Conservation (phyloP, 1,284 basidiomycete species). For the Ganoderma leucocontextum region DNA sequence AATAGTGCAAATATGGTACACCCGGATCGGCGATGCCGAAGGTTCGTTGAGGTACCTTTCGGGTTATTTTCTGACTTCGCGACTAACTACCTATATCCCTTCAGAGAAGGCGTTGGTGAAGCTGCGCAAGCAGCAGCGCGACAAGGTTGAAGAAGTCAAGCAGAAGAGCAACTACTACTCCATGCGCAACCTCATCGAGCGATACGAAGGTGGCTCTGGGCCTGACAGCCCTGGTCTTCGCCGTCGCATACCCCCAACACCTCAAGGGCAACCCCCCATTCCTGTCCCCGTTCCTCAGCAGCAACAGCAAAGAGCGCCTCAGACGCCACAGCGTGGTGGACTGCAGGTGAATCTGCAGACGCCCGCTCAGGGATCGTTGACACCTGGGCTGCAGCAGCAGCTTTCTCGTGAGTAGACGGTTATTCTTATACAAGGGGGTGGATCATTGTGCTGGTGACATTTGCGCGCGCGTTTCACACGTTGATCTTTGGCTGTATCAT, state of each 20-base stretch:
- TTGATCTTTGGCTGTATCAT: not conserved
- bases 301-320: conserved; percentile 21
- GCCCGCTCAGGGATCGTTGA: conserved; percentile 34
- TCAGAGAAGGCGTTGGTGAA: conserved; percentile 83
- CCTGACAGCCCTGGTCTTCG: conserved; percentile 42
- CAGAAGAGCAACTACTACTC: conserved; percentile 96
- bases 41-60: conserved; percentile 55
- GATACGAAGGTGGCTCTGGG: conserved; percentile 78
- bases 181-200: conserved; percentile 89
- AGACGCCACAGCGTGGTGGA: conserved; percentile 39
- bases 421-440: not conserved
- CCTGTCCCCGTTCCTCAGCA: conserved; percentile 28
- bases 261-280: conserved; percentile 9
- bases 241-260: conserved; percentile 34
- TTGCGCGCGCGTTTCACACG: not conserved
- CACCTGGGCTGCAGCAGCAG: conserved; percentile 44
- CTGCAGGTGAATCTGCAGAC: conserved; percentile 32
- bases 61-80: not conserved
- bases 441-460: not conserved
- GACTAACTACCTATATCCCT: not conserved
- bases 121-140: conserved; percentile 82
- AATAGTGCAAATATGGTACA: conserved; percentile 89
- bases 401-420: conserved; percentile 49
- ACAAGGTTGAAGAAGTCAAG: conserved; percentile 96
- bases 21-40: conserved; percentile 84